Conservation (phyloP, 1,284 basidiomycete genomes). For the Melampsora occidentalis region DNA sequence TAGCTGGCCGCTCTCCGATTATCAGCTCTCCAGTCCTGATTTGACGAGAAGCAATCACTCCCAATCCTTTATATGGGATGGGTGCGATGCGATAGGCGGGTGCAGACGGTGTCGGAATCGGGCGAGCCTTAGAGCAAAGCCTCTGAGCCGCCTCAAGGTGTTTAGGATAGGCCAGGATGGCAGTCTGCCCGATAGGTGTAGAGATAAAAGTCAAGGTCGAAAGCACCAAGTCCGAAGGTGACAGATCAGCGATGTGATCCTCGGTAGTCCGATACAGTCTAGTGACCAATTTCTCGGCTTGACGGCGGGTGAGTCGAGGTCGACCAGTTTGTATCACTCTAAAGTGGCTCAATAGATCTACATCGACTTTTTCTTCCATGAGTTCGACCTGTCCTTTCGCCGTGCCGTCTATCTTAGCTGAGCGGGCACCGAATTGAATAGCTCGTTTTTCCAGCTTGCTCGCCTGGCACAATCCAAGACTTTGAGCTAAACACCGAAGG, state of each 20-base stretch:
- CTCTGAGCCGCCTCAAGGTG: not conserved
- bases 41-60: not conserved
- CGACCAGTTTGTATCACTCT: not conserved
- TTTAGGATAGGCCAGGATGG: not conserved
- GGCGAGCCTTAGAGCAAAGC: not conserved
- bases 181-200: not conserved
- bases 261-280: not conserved
- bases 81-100: not conserved
- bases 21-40: not conserved
- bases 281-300: not conserved
- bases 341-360: not conserved
- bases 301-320: not conserved
- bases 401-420: conserved; percentile 26
- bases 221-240: not conserved
- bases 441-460: conserved; percentile 32
- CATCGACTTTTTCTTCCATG: not conserved
- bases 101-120: not conserved
- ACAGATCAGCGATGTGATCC: not conserved
- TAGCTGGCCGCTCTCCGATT: not conserved
- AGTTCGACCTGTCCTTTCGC: conserved; percentile 26
- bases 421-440: conserved; percentile 37
- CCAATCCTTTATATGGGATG: not conserved
- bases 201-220: conserved; percentile 6
- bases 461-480: conserved; percentile 20
- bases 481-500: conserved; percentile 12